Base-by-base conservation (phyloP, 257 asterid genomes). In the Solanum commersonii region DNA sequence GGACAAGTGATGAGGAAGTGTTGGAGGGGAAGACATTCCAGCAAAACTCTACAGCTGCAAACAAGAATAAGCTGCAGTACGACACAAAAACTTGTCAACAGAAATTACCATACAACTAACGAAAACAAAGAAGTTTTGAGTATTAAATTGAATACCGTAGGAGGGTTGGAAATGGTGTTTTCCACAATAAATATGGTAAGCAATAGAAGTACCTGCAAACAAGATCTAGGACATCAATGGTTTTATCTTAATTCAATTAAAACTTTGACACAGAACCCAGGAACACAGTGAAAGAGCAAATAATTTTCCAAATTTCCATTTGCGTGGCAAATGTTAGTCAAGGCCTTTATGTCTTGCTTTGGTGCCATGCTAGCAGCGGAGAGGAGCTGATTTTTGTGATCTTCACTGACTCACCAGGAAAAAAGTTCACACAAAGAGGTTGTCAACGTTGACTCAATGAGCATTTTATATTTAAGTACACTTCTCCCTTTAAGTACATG, bases 11-110 rank as follows among this genome's bases (percentile, higher is more conserved):
- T 37, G 99, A 95, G 91, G 90, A 94, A 35, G 22, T 88, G 79
- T 89, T 95, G 10, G 98, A 96, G 63, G 99, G 99, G 91, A 89
- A 96, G 81, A 95, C 88, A 65, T 96, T 95, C 99, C 99, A 96
- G 92, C 98, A 95, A 25, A 92, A 87, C 92, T 96, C 99, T 86
- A 93, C 96, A 2, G 87, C 88, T 6, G 83, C 88, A 29, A 96
- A 95, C 91, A 95, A 90, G 29, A 93, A 72, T 84, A 94, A 81
- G 83, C 99, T 95, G 98, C 96, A 90, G 46, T 71, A 86, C 34
- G 87, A 25, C 11, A 49, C 1, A 0, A 13, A 25, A 14, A 23
- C 46, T 56, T 63, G 27, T 56, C 34, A 63, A 73, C 29, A n/a
- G 13, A 4, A 52, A 10, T 29, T 25, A 22, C 29, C 16, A 63